Percentiles rank a stretch among this genome's conserved stretches.
These are phyloP conservation scores for Cubamyces lactineus DNA, from an alignment of 768 basidiomycete genomes.

Conservation along the genomic window DNA sequence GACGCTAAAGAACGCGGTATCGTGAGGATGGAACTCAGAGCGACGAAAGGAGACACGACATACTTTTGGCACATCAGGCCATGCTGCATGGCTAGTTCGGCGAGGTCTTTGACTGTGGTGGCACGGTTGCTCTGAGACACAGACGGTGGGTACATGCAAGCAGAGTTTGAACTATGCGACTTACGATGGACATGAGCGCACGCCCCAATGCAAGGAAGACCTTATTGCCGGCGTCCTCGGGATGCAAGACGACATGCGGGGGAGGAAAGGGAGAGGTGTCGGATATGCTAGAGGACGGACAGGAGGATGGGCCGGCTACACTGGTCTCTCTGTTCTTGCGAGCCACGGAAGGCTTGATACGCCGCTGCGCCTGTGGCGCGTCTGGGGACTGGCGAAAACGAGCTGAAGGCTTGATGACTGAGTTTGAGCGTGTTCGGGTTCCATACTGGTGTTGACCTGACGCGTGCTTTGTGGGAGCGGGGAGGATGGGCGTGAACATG, in stretches of 20 bases:
- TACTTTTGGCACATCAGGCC: constrained; percentile 81
- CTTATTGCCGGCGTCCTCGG: constrained; percentile 72
- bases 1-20: constrained; percentile 45
- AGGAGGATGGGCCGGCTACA: constrained; percentile 18
- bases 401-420: constrained; percentile 53
- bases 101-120: constrained; percentile 86
- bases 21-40: constrained; percentile 9
- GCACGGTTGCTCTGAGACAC: constrained; percentile 69
- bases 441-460: constrained; percentile 48
- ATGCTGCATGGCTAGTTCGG: constrained; percentile 65
- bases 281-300: constrained; percentile 18
- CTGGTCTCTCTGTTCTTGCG: constrained; percentile 25
- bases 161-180: constrained; percentile 35
- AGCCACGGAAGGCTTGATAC: constrained; percentile 37
- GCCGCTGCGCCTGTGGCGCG: constrained; percentile 33
- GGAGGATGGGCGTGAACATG: constrained; percentile 34
- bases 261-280: constrained; percentile 57
- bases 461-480: constrained; percentile 35
- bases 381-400: constrained; percentile 53
- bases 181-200: constrained; percentile 72
- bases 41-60: constrained; percentile 34
- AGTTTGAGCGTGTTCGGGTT: constrained; percentile 57
- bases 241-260: constrained; percentile 65
- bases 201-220: constrained; percentile 75
- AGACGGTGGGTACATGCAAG: constrained; percentile 28